Evolutionary conservation across 2,329 filamentous ascomycete species (phyloP).

Genomic region (Helotiales sp.): DNA sequence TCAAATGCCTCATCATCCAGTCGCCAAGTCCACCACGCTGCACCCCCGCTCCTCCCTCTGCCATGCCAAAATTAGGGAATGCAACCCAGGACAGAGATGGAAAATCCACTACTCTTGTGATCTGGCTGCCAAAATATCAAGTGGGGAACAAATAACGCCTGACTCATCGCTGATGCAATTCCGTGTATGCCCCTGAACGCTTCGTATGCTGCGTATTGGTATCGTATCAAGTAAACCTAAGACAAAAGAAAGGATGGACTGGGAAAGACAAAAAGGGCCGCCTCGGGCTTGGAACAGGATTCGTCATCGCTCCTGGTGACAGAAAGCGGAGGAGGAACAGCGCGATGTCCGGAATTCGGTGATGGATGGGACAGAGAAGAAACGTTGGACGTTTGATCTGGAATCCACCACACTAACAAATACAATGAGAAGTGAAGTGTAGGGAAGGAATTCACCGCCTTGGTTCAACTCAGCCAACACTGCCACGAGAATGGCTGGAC

Average conservation of each 20-base stretch:
- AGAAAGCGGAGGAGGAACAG: neutral
- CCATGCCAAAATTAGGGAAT: neutral
- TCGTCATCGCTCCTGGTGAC: neutral
- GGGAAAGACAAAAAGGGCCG: neutral
- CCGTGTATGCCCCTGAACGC: constrained; percentile 27
- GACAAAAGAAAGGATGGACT: constrained; percentile 5
- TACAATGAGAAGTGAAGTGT: neutral
- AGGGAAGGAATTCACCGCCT: neutral
- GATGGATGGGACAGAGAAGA: constrained; percentile 9
- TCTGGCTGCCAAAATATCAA: neutral
- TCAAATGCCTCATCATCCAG: neutral
- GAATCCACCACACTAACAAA: constrained; percentile 5
- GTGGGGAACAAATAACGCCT: constrained; percentile 23
- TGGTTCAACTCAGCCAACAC: constrained; percentile 27
- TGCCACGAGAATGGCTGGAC: constrained; percentile 36
- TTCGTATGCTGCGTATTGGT: constrained; percentile 27
- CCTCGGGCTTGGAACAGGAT: neutral
- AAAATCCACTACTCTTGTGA: neutral
- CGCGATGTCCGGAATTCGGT: neutral
- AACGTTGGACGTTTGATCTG: constrained; percentile 7
- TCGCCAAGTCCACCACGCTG: neutral
- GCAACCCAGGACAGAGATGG: neutral
- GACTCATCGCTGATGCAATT: constrained; percentile 33
- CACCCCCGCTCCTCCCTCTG: neutral
- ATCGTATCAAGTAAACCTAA: constrained; percentile 8